Conservation (phyloP, 768 basidiomycete species). For the Panaeolus papilionaceus region DNA sequence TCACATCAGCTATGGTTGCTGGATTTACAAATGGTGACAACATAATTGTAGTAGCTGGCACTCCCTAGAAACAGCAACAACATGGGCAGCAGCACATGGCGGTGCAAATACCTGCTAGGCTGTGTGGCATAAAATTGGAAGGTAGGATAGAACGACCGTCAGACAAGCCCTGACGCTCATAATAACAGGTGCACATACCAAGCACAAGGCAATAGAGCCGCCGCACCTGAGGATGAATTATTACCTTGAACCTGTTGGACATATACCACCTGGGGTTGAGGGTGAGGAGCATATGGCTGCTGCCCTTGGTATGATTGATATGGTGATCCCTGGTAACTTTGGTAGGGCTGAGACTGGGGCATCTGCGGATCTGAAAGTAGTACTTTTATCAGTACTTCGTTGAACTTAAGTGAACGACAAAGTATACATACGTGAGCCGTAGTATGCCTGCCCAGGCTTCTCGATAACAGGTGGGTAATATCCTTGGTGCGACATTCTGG, state of each 20-base stretch:
- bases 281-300: conserved; percentile 20
- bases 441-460: conserved; percentile 26
- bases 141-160: not conserved
- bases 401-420: not conserved
- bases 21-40: no score
- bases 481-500: conserved; percentile 2
- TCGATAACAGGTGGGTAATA: conserved; percentile 16
- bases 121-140: conserved; percentile 4
- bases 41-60: no score
- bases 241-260: conserved; percentile 24
- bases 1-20: not conserved
- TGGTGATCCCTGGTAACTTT: not conserved
- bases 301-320: conserved; percentile 16
- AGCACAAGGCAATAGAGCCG: conserved; percentile 21
- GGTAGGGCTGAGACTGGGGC: conserved; percentile 18
- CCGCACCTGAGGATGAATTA: conserved; percentile 13
- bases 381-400: not conserved
- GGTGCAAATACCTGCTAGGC: conserved; percentile 20
- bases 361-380: conserved; percentile 13
- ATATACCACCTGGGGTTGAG: conserved; percentile 26
- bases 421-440: conserved; percentile 22
- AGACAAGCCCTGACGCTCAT: not conserved
- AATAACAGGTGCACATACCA: conserved; percentile 21
- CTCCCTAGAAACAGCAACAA: conserved; percentile 21
- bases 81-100: conserved; percentile 26